These are phyloP conservation scores for Albizia julibrissin DNA, from an alignment of 306 rosid genomes.

Conservation along the genomic window DNA sequence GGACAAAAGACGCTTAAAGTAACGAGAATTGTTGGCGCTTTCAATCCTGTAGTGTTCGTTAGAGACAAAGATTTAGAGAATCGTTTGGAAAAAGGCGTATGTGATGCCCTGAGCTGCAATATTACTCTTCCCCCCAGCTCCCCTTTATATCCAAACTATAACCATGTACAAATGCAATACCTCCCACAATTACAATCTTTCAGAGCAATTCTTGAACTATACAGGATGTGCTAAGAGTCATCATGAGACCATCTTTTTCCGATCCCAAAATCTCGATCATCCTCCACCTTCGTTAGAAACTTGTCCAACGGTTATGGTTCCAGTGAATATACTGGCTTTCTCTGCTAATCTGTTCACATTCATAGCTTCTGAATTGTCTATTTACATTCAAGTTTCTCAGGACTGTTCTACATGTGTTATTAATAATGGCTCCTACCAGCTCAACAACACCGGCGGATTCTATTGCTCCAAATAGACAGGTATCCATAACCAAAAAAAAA, in stretches of 20 bases:
- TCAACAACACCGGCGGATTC: not conserved
- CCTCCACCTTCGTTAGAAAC: not conserved
- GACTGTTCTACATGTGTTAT: not conserved
- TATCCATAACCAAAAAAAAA: not conserved
- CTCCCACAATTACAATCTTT: not conserved
- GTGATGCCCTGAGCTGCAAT: conserved; percentile 8
- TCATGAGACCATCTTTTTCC: not conserved
- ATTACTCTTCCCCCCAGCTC: conserved; percentile 27
- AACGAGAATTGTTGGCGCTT: fast-evolving
- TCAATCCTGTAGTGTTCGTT: not conserved
- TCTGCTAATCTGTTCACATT: not conserved
- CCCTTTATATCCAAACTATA: not conserved
- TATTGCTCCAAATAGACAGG: conserved; percentile 2
- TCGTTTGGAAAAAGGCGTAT: not conserved
- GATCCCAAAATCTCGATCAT: not conserved
- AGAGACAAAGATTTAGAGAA: not conserved
- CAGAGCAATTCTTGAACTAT: not conserved
- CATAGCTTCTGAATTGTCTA: conserved; percentile 17
- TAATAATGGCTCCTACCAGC: not conserved
- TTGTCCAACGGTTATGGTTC: conserved; percentile 28
- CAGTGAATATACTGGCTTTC: not conserved
- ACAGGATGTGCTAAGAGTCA: not conserved
- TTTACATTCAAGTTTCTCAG: not conserved
- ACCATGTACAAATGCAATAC: not conserved
- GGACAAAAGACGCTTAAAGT: conserved; percentile 7